These are phyloP conservation scores for Mortierella sp. DNA, from an alignment of 371 early-diverging fungal genomes.

Conservation along the genomic window DNA sequence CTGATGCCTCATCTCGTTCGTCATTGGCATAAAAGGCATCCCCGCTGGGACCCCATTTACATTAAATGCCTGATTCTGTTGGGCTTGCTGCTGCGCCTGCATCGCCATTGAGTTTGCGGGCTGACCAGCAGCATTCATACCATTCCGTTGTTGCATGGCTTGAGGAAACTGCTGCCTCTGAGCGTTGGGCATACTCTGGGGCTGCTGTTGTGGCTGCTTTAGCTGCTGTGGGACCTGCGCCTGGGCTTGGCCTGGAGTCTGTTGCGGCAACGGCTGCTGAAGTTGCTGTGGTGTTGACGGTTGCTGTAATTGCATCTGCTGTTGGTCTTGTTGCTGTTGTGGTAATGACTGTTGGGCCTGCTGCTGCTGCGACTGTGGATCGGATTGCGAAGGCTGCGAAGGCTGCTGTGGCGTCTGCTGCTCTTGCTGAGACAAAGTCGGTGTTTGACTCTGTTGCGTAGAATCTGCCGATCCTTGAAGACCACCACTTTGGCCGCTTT, in stretches of 20 bases:
- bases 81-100: conserved; percentile 22
- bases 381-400: neutral
- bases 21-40: conserved; percentile 15
- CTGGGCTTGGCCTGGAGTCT: conserved; percentile 5
- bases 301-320: conserved; percentile 18
- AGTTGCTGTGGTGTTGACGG: too few species aligned
- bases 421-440: too few species aligned
- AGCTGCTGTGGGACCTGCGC: conserved; percentile 11
- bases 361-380: conserved; percentile 12
- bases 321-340: conserved; percentile 14
- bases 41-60: conserved; percentile 17
- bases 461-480: conserved; percentile 5
- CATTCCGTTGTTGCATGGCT: conserved; percentile 35
- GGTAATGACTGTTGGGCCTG: neutral
- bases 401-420: neutral
- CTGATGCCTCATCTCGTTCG: conserved; percentile 41
- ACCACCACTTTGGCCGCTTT: neutral
- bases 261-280: too few species aligned
- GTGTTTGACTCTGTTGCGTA: neutral
- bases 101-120: conserved; percentile 23
- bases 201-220: conserved; percentile 19
- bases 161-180: conserved; percentile 25
- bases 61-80: conserved; percentile 14
- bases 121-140: conserved; percentile 16
- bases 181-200: conserved; percentile 8